Conservation (phyloP, 2,329 filamentous ascomycete species). For the Pseudocercospora cruenta region DNA sequence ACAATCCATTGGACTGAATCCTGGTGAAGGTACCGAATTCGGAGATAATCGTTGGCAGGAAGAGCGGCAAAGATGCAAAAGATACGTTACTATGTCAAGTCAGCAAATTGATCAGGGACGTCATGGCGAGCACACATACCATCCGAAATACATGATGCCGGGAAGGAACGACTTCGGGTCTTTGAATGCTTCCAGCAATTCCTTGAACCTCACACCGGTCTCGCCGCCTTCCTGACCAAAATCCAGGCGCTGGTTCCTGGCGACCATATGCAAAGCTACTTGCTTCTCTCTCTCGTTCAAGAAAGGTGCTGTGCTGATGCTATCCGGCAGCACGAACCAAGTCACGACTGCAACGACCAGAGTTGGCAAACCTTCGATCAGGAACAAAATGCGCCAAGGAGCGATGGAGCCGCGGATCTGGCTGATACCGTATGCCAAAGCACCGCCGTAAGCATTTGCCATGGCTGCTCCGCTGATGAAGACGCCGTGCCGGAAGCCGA, state of each 20-base stretch:
- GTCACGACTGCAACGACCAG: constrained; percentile 58
- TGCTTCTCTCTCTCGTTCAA: constrained; percentile 47
- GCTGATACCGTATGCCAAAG: constrained; percentile 66
- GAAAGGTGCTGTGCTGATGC: constrained; percentile 50
- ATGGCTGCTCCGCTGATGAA: constrained; percentile 63
- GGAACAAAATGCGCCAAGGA: constrained; percentile 64
- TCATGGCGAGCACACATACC: constrained; percentile 15
- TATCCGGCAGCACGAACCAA: constrained; percentile 53
- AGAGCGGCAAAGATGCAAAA: constrained; percentile 57
- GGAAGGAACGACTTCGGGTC: constrained; percentile 28
- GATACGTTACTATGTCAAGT: constrained; percentile 56
- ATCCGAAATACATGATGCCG: constrained; percentile 29
- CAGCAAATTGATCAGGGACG: not conserved
- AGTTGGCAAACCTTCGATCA: constrained; percentile 67
- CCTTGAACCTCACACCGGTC: constrained; percentile 25
- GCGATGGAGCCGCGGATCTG: constrained; percentile 60
- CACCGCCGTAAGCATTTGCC: constrained; percentile 78
- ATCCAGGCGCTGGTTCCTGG: constrained; percentile 25
- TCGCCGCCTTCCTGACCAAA: constrained; percentile 20
- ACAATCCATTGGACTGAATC: constrained; percentile 44
- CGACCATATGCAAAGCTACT: constrained; percentile 40
- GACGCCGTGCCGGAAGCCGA: constrained; percentile 60
- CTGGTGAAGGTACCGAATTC: constrained; percentile 60
- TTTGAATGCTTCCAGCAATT: constrained; percentile 27
- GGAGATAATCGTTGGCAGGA: constrained; percentile 66